A percentile compares a stretch with the other conserved stretches of the same genome.
Evolutionary conservation across 495 filamentous ascomycete genomes (phyloP).

Genomic region (Alectoria sarmentosa): DNA sequence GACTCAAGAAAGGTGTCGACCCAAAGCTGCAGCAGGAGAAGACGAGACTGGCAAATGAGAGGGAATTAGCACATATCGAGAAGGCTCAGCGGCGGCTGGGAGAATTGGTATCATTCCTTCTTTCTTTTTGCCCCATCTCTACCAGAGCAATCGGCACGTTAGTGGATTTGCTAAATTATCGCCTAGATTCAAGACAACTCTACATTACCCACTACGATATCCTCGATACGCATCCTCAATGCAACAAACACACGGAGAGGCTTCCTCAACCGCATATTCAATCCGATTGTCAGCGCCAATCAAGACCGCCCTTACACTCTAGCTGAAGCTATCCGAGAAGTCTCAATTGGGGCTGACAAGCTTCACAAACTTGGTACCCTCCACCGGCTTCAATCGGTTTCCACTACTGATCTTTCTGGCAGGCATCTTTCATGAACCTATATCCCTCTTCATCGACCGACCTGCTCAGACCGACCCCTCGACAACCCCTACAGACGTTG

Average conservation of each 20-base stretch:
- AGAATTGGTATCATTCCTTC: slow-evolving; percentile 39
- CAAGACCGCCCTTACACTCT: slow-evolving; percentile 64
- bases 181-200: slow-evolving; percentile 68
- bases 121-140: slow-evolving; percentile 16
- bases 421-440: slow-evolving; percentile 86
- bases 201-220: slow-evolving; percentile 73
- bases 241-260: slow-evolving; percentile 67
- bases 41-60: slow-evolving; percentile 54
- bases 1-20: slow-evolving; percentile 54
- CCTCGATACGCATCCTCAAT: slow-evolving; percentile 70
- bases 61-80: slow-evolving; percentile 56
- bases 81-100: slow-evolving; percentile 57
- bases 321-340: slow-evolving; percentile 62
- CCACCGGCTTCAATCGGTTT: not conserved
- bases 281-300: slow-evolving; percentile 65
- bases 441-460: slow-evolving; percentile 70
- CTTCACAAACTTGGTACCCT: slow-evolving; percentile 70
- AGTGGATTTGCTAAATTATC: slow-evolving; percentile 8
- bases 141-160: not conserved
- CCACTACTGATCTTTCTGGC: not conserved
- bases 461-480: slow-evolving; percentile 51
- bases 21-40: slow-evolving; percentile 54
- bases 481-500: slow-evolving; percentile 62
- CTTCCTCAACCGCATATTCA: slow-evolving; percentile 74
- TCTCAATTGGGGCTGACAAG: slow-evolving; percentile 61